phyloP scores from a whole-genome alignment of 768 basidiomycete genomes.

The Serendipita sp. region DNA sequence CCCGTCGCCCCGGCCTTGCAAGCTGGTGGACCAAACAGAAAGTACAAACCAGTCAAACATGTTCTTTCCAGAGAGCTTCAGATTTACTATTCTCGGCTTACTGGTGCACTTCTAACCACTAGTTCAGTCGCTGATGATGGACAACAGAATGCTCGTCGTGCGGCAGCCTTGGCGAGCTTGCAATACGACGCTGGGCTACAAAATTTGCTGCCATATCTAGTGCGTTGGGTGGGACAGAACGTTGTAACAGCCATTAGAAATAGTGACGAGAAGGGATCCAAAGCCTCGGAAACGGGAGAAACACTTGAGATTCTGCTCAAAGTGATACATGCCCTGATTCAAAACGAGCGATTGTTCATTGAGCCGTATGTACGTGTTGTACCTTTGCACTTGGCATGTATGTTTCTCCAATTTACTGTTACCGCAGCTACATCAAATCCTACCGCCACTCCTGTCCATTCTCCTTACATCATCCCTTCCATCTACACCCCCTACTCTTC shows the following conservation, averaged over 20 bases:
- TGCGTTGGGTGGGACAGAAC: constrained; percentile 88
- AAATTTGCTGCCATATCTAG: constrained; percentile 80
- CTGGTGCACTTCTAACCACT: constrained; percentile 56
- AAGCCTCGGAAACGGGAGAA: constrained; percentile 34
- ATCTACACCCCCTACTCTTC: constrained; percentile 44
- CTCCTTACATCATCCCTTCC: constrained; percentile 80
- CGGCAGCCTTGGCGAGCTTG: constrained; percentile 81
- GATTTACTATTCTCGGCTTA: constrained; percentile 85
- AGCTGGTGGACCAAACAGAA: constrained; percentile 31
- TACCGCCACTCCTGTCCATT: constrained; percentile 82
- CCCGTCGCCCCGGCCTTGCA: constrained; percentile 14
- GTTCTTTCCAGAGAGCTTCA: constrained; percentile 88
- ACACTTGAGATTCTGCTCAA: constrained; percentile 71
- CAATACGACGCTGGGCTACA: constrained; percentile 82
- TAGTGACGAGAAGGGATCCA: constrained; percentile 19
- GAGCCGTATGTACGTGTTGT: constrained; percentile 75
- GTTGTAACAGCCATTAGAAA: constrained; percentile 47
- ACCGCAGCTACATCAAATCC: constrained; percentile 81
- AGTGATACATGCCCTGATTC: constrained; percentile 67
- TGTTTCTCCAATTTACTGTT: neutral
- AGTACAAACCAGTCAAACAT: constrained; percentile 73
- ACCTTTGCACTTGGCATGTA: neutral
- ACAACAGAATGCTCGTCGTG: constrained; percentile 50
- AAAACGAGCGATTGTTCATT: constrained; percentile 78
- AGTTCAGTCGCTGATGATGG: constrained; percentile 13